Evolutionary conservation across 129 eudicot genomes (phyloP), one percentile per base, ranked within the genome.

Genomic region (Chrysanthemum makinoi): DNA sequence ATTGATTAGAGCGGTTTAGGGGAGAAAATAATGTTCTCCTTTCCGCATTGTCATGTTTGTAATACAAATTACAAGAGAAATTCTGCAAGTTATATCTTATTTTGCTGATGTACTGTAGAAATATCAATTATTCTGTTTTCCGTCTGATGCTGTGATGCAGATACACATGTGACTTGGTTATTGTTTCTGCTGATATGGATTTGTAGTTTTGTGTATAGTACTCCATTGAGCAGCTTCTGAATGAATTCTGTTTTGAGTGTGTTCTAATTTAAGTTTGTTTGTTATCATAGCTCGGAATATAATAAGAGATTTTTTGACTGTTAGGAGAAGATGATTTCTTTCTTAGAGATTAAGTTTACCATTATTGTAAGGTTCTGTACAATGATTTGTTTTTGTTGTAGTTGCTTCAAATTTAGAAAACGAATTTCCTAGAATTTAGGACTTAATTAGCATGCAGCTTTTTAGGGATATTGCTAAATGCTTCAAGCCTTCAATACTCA

Each of bases 221-320:
- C 1, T 6, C 44, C 9, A 39, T 39, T 60, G 61, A 60, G 65
- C 64, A 55, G 65, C 65, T 70, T 69, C 74, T 10, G 10, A 18
- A 54, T 69, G 33, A 28, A 52, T 54, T 10, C 50, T 75, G 50
- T 47, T 24, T 75, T 26, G 74, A 58, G 81, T 77, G 49, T 69
- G 56, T 62, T 77, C 57, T 24, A 77, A 51, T 39, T 69, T 68
- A 75, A 67, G 80, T 58, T 75, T 58, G 59, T 68, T 75, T 67
- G 80, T 60, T 12, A 67, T 75, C 80, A 50, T 76, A 33, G 30
- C 28, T 59, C 11, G 67, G 62, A 58, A 68, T 67, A 46, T 75
- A 46, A 59, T 57, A 67, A 49, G 47, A 26, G 43, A 26, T 35
- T 2, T 5, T 48, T 68, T 59, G 74, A 33, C 55, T 58, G 62